Conservation (phyloP, 192 early-diverging fungal genomes). For the Coemansia javaensis region DNA sequence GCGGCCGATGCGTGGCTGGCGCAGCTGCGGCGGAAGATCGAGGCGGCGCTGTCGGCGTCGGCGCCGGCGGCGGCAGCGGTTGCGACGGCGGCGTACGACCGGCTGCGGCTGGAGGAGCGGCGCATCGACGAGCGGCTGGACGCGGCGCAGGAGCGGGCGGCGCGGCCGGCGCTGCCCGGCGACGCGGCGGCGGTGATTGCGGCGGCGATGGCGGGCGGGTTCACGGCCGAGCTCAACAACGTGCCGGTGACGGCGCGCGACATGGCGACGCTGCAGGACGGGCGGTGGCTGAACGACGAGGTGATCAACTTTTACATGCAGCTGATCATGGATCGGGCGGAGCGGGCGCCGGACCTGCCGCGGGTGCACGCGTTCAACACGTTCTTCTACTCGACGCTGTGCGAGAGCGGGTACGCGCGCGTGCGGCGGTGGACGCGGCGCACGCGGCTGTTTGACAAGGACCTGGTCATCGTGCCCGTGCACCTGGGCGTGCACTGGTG, state of each 20-base stretch:
- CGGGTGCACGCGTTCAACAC: slow-evolving; percentile 86
- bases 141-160: slow-evolving; percentile 9
- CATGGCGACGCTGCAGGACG: slow-evolving; percentile 49
- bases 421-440: slow-evolving; percentile 82
- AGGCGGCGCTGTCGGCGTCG: slow-evolving; percentile 23
- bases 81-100: slow-evolving; percentile 37
- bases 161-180: slow-evolving; percentile 17
- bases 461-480: slow-evolving; percentile 79
- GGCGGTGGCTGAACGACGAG: slow-evolving; percentile 92
- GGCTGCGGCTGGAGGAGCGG: slow-evolving; percentile 12
- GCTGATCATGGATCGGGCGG: slow-evolving; percentile 65
- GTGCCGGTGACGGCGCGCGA: slow-evolving; percentile 9
- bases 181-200: slow-evolving; percentile 22
- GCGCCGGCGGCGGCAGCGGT: slow-evolving; percentile 1
- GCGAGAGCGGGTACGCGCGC: slow-evolving; percentile 62
- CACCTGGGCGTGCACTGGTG: slow-evolving; percentile 78
- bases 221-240: slow-evolving; percentile 12
- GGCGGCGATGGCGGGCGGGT: slow-evolving; percentile 9
- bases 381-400: slow-evolving; percentile 77
- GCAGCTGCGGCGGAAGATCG: slow-evolving; percentile 37
- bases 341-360: slow-evolving; percentile 44
- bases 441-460: slow-evolving; percentile 61
- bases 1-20: slow-evolving; percentile 27
- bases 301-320: slow-evolving; percentile 93
- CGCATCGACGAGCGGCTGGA: slow-evolving; percentile 25